phyloP scores from a whole-genome alignment of 148 eudicot genomes.

The Rhododendron molle region DNA sequence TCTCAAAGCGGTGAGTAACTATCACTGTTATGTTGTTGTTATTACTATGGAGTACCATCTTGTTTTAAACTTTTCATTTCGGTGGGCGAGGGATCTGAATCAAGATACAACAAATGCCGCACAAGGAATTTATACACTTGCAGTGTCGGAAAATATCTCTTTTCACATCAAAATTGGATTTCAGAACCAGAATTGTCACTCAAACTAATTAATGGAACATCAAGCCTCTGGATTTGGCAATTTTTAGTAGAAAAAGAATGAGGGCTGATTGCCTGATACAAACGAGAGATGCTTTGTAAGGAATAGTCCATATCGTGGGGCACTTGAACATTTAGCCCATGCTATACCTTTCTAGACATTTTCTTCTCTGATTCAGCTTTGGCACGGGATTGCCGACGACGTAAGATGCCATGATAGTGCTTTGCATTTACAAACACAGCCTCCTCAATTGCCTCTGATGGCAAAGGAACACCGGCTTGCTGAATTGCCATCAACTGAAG shows the following conservation, averaged over 20 bases:
- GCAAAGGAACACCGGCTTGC: slow-evolving; percentile 66
- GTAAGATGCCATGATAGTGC: slow-evolving; percentile 74
- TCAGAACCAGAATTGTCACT: not conserved
- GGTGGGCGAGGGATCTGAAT: not conserved
- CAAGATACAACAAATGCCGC: not conserved
- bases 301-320: not conserved
- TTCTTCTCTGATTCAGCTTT: slow-evolving; percentile 72
- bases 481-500: slow-evolving; percentile 75
- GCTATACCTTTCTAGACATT: slow-evolving; percentile 47
- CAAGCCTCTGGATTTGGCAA: not conserved
- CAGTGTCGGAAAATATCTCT: not conserved
- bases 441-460: slow-evolving; percentile 68
- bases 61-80: not conserved
- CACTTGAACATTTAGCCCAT: not conserved
- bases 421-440: slow-evolving; percentile 78
- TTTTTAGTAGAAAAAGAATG: not conserved
- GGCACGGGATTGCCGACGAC: slow-evolving; percentile 81
- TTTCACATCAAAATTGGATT: not conserved
- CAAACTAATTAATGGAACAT: not conserved
- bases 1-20: no score
- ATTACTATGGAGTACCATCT: not conserved
- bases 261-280: not conserved
- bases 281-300: not conserved
- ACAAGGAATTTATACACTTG: not conserved
- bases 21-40: no score